phyloP scores from a whole-genome alignment of 192 early-diverging fungal species.

The Geranomyces variabilis region DNA sequence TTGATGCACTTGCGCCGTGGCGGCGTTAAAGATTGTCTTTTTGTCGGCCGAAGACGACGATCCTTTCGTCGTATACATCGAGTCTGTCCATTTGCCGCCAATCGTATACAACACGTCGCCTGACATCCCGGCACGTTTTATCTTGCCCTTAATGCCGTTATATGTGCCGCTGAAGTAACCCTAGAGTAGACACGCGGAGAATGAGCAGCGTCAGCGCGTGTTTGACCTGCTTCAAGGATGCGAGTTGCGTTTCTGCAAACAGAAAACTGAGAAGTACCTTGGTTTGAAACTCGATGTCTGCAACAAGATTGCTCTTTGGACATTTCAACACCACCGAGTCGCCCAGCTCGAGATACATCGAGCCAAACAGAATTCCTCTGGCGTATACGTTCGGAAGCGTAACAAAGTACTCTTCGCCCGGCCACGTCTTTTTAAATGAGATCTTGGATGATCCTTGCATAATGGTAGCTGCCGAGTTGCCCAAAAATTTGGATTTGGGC shows the following conservation, averaged over 20 bases:
- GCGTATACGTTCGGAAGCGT: constrained; percentile 93
- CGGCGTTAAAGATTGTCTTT: constrained; percentile 74
- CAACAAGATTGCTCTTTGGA: constrained; percentile 72
- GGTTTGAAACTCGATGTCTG: constrained; percentile 86
- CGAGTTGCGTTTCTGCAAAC: too few relatives aligned
- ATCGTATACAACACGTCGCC: constrained; percentile 79
- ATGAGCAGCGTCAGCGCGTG: background rate
- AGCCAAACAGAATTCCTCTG: constrained; percentile 89
- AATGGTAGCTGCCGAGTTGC: constrained; percentile 87
- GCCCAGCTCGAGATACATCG: constrained; percentile 90
- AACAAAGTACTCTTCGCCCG: constrained; percentile 79
- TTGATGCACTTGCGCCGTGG: constrained; percentile 63
- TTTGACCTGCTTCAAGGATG: too few relatives aligned
- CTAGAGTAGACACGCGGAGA: constrained; percentile 39
- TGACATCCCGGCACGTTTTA: constrained; percentile 71
- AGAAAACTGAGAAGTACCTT: constrained; percentile 59
- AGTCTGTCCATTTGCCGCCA: constrained; percentile 85
- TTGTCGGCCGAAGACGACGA: constrained; percentile 21
- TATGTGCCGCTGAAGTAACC: constrained; percentile 76
- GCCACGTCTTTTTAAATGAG: constrained; percentile 56
- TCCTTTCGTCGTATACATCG: constrained; percentile 50
- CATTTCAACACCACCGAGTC: constrained; percentile 79
- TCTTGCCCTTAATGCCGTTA: constrained; percentile 81
- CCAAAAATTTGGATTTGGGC: constrained; percentile 86
- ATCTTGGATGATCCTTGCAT: constrained; percentile 77